phyloP scores from a whole-genome alignment of 768 basidiomycete species.

The Dacryopinax primogenitus region DNA sequence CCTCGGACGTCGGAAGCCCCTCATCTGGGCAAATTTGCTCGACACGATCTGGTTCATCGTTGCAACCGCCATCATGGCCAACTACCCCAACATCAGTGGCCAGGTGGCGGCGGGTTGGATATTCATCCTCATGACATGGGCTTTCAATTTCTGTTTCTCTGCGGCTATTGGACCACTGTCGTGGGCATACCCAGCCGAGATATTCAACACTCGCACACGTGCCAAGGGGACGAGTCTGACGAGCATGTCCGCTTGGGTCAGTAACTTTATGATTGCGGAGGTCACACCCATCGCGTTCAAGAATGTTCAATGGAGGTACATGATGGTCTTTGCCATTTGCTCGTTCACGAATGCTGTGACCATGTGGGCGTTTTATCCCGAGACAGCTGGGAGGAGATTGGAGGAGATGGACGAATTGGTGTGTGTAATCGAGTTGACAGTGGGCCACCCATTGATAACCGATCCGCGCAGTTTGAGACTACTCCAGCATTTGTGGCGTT shows the following conservation, averaged over 20 bases:
- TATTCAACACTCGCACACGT: slow-evolving; percentile 13
- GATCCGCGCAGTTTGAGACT: not conserved
- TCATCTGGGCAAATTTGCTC: slow-evolving; percentile 34
- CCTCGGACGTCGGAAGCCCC: slow-evolving; percentile 31
- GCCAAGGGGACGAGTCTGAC: slow-evolving; percentile 16
- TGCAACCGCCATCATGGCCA: slow-evolving; percentile 35
- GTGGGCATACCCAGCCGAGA: slow-evolving; percentile 16
- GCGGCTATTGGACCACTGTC: slow-evolving; percentile 13
- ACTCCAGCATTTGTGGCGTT: not conserved
- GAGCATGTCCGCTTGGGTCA: slow-evolving; percentile 14
- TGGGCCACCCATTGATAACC: not conserved
- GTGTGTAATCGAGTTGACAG: not conserved
- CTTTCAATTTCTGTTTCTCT: slow-evolving; percentile 11
- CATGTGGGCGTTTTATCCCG: slow-evolving; percentile 10
- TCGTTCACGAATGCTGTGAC: slow-evolving; percentile 10
- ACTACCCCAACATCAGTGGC: slow-evolving; percentile 24
- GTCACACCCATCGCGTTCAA: slow-evolving; percentile 11
- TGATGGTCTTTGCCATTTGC: slow-evolving; percentile 8
- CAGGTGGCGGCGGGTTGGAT: slow-evolving; percentile 8
- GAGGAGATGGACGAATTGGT: slow-evolving; percentile 5
- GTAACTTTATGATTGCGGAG: slow-evolving; percentile 16
- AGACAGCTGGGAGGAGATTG: not conserved
- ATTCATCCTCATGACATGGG: slow-evolving; percentile 13
- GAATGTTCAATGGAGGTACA: slow-evolving; percentile 9
- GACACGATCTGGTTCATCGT: slow-evolving; percentile 36